Base-by-base conservation (phyloP, 768 basidiomycete genomes). In the Podaxis pistillaris region DNA sequence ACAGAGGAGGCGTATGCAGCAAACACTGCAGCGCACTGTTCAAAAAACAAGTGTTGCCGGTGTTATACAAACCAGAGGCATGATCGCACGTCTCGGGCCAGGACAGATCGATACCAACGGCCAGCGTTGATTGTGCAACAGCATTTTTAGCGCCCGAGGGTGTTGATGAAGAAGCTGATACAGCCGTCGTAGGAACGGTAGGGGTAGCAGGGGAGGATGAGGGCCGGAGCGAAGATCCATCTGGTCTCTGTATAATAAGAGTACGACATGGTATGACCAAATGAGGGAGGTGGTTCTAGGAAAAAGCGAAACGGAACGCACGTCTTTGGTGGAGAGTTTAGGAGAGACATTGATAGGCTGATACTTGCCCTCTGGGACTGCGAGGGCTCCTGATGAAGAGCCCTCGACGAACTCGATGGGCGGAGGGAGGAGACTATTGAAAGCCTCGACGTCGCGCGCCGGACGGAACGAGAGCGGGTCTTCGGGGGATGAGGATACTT, bases 1-100 rank as follows among this genome's bases (percentile, higher is more conserved):
- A 79, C 26, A 99, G 81, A 1, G 96, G 94, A 8, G 95, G 87
- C 0, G 96, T 98, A 70, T 98, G 95, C 13, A 97, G 74, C 55
- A 98, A 83, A 68, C 94, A 94, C 77, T 99, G 97, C 54, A 98
- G 76, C 22, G 90, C 92, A 67, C 94, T 94, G 73, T 99, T 99
- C 68, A 98, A 79, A 74, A 96, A 99, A 75, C 97, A 99, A 1
- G 94, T 96, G 71, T 98, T 98, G 51, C 93, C 94, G 28, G 78
- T 88, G 74, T 98, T 98, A 70, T 84, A 80, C 51, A 98, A 77
- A 1, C 95, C 95, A 55, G 71, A 74, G 44, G 84, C 90, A 56
- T 83, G 72, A 58, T 69, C 76, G 55, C 70, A 79, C 13, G 71
- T 73, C 24, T 72, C 57, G 1, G 89, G 88, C 89, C 89, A 93